These are phyloP conservation scores for Tuber melanosporum DNA, from an alignment of 495 filamentous ascomycete genomes.

Conservation along the genomic window DNA sequence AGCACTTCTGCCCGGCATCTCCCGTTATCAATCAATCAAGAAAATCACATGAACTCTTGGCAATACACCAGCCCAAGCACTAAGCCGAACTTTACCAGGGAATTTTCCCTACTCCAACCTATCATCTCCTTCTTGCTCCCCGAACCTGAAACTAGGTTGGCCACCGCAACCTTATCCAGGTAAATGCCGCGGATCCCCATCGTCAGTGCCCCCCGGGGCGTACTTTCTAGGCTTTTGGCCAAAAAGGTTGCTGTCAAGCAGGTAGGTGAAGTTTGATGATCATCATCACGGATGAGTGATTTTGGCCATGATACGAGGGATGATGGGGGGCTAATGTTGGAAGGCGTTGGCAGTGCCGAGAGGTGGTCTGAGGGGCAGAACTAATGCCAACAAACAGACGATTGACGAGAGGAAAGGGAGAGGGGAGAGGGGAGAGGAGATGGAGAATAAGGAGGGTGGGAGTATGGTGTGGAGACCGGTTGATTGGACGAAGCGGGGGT, in stretches of 20 bases:
- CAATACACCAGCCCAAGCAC: not conserved
- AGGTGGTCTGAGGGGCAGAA: not conserved
- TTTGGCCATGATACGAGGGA: not conserved
- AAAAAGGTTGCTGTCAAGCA: not conserved
- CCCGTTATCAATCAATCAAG: not conserved
- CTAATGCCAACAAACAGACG: not conserved
- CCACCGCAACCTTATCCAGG: not conserved
- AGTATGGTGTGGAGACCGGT: not conserved
- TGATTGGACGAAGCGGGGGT: not conserved
- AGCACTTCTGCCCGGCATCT: not conserved
- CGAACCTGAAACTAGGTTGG: not conserved
- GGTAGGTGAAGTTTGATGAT: not conserved
- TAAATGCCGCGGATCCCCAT: not conserved
- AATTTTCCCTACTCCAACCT: not conserved
- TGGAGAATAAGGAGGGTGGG: not conserved
- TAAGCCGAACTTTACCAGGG: not conserved
- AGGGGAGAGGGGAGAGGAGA: not conserved
- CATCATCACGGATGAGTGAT: not conserved
- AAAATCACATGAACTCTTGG: not conserved
- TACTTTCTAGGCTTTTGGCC: not conserved
- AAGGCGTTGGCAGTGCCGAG: not conserved
- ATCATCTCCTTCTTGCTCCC: not conserved
- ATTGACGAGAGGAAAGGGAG: not conserved
- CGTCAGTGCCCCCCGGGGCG: not conserved
- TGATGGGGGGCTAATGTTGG: constrained; percentile 1